A percentile compares a stretch with the other conserved stretches of the same genome.
Evolutionary conservation across 495 filamentous ascomycete species (phyloP).

Genomic region (Clohesyomyces aquaticus): DNA sequence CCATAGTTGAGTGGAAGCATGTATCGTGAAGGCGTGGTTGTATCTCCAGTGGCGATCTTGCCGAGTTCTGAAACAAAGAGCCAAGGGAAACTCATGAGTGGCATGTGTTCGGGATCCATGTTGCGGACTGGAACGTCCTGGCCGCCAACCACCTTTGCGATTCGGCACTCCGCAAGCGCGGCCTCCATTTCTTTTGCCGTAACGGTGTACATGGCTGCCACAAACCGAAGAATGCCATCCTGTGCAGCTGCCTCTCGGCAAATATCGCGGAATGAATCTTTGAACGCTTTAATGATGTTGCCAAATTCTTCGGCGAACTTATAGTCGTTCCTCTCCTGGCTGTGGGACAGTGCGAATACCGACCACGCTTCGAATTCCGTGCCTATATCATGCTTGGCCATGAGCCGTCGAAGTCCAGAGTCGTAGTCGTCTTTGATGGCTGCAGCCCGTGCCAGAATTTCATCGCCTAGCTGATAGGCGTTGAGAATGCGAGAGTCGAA

Average conservation of each 20-base stretch:
- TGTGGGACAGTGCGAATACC: constrained; percentile 76
- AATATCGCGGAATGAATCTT: constrained; percentile 64
- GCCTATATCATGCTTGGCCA: constrained; percentile 81
- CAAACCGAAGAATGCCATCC: constrained; percentile 70
- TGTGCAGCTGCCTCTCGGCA: constrained; percentile 68
- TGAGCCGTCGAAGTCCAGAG: constrained; percentile 70
- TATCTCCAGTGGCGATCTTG: constrained; percentile 59
- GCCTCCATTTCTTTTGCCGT: constrained; percentile 70
- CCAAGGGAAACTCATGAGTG: constrained; percentile 94
- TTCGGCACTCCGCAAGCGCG: constrained; percentile 54
- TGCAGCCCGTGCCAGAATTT: constrained; percentile 60
- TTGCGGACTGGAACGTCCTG: constrained; percentile 45
- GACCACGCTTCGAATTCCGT: constrained; percentile 94
- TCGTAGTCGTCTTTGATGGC: constrained; percentile 79
- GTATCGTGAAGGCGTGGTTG: not conserved
- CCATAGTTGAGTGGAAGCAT: constrained; percentile 1
- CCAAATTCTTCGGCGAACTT: constrained; percentile 85
- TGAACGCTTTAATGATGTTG: constrained; percentile 62
- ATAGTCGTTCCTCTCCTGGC: constrained; percentile 69
- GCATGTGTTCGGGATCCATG: constrained; percentile 58
- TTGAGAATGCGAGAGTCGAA: constrained; percentile 81
- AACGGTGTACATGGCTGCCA: constrained; percentile 84
- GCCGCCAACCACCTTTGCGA: constrained; percentile 45
- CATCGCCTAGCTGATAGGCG: constrained; percentile 58
- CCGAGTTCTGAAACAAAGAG: constrained; percentile 76